These are phyloP conservation scores for Exophiala phaeomuriformis DNA, from an alignment of 2,329 filamentous ascomycete species.

Conservation along the genomic window DNA sequence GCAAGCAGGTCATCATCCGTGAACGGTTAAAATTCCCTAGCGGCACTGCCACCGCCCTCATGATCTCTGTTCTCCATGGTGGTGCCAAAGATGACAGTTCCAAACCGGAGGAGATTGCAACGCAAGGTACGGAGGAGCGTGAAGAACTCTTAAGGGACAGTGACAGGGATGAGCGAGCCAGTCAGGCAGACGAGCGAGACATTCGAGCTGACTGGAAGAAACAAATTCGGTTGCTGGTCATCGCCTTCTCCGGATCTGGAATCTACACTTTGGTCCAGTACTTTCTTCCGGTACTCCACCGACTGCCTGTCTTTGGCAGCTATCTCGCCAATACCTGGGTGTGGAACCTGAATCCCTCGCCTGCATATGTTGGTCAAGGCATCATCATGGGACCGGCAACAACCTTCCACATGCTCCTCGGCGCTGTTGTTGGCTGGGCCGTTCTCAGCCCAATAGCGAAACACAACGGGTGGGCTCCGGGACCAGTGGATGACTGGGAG, in stretches of 20 bases:
- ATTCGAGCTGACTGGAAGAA: conserved; percentile 52
- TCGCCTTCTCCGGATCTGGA: conserved; percentile 55
- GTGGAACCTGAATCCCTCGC: conserved; percentile 92
- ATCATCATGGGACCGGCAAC: conserved; percentile 98
- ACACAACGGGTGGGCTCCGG: conserved; percentile 77
- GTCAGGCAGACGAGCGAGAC: conserved; percentile 31
- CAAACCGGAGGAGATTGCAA: conserved; percentile 20
- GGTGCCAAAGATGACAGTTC: conserved; percentile 39
- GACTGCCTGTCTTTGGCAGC: conserved; percentile 77
- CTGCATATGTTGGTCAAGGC: conserved; percentile 95
- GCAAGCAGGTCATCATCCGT: conserved; percentile 83
- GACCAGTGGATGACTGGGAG: conserved; percentile 80
- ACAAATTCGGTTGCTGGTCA: conserved; percentile 53
- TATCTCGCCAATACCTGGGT: conserved; percentile 72
- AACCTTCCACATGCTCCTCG: conserved; percentile 89
- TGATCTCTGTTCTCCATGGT: conserved; percentile 86
- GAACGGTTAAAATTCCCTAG: conserved; percentile 92
- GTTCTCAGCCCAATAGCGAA: conserved; percentile 85
- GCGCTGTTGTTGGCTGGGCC: conserved; percentile 83
- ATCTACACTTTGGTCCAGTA: conserved; percentile 71
- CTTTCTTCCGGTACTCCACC: conserved; percentile 77
- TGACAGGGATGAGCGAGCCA: conserved; percentile 34
- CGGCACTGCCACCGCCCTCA: conserved; percentile 86
- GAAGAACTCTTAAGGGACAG: conserved; percentile 31
- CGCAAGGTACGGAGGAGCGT: conserved; percentile 29